Evolutionary conservation across 2,329 filamentous ascomycete species (phyloP).

Genomic region (Alternaria arborescens): DNA sequence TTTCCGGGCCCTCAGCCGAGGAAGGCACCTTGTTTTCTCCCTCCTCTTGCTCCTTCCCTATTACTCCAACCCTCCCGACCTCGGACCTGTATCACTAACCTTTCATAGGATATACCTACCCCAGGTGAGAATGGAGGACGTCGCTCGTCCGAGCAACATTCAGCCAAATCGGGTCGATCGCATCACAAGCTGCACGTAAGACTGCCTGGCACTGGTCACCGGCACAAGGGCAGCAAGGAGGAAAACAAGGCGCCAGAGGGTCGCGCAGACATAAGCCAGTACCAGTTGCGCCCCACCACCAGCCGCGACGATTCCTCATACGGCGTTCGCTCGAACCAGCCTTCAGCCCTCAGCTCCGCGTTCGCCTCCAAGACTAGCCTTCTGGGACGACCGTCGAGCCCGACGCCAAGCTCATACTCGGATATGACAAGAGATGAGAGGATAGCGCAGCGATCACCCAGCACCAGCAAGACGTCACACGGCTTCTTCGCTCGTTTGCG

Average conservation of each 20-base stretch:
- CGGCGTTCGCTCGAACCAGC: slow-evolving; percentile 55
- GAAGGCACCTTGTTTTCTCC: neutral
- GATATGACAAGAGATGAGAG: slow-evolving; percentile 59
- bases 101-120: slow-evolving; percentile 34
- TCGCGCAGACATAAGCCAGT: slow-evolving; percentile 48
- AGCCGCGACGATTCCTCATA: slow-evolving; percentile 77
- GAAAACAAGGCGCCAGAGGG: slow-evolving; percentile 54
- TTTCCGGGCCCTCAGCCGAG: neutral
- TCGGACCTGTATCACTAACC: slow-evolving; percentile 25
- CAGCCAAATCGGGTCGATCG: slow-evolving; percentile 64
- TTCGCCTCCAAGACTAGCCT: slow-evolving; percentile 61
- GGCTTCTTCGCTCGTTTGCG: slow-evolving; percentile 64
- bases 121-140: slow-evolving; percentile 46
- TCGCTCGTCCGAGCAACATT: slow-evolving; percentile 48
- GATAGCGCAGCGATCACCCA: slow-evolving; percentile 63
- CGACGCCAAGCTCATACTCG: slow-evolving; percentile 78
- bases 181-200: slow-evolving; percentile 62
- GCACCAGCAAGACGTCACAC: slow-evolving; percentile 59
- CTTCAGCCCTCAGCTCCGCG: slow-evolving; percentile 57
- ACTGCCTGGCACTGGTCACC: slow-evolving; percentile 67
- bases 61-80: neutral
- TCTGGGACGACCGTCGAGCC: slow-evolving; percentile 76
- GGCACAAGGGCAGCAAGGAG: slow-evolving; percentile 73
- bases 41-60: neutral
- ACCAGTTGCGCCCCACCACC: slow-evolving; percentile 72